Base-by-base conservation (phyloP, 169 alveolate species). In the Perkinsus olseni region DNA sequence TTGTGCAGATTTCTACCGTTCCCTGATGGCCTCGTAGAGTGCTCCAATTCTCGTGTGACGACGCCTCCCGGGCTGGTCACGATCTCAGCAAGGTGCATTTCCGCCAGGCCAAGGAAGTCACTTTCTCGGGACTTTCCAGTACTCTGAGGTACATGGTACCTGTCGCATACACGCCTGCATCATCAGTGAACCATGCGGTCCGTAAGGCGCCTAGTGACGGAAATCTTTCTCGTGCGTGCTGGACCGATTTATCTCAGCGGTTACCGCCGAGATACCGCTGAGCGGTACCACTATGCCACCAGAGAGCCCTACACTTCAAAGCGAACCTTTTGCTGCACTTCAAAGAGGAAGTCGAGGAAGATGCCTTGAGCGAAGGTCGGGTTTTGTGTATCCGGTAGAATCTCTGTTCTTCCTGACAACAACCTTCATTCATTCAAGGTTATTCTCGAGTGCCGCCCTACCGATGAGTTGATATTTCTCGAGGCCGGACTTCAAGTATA, bases 241-340 rank as follows among this genome's bases (percentile, higher is more conserved):
- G n/a, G n/a, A n/a, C n/a, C 91, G 10, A n/a, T 24, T 24, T n/a
- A 74, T 24, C 91, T 8, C n/a, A 11, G 37, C n/a, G 91, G 20
- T 37, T 6, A 17, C 17, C 31, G 20, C 38, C 6, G 8, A 74
- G 20, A 6, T 74, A 17, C n/a, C 37, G 24, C 17, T 74, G n/a
- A 74, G 20, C 38, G 20, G 8, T 37, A 28, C 91, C 6, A 37
- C 39, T 34, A 4, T 37, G 51, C 38, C 6, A 39, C 36, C 38
- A 40, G 39, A 36, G 74, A 48, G 74, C 31, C 93, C 38, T 91
- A 91, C 74, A 91, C 93, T 91, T 91, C 93, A 28, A 91, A 91
- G 39, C 93, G 74, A 10, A 31, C 31, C 39, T 40, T 91, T 45
- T 91, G 93, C 74, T 91, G 93, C 8, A 91, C 62, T 39, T 91